Percentiles rank a stretch among this genome's conserved stretches.
These are phyloP conservation scores for Eremothecium sinecaudum DNA, from an alignment of 1,139 yeast species.

Conservation along the genomic window DNA sequence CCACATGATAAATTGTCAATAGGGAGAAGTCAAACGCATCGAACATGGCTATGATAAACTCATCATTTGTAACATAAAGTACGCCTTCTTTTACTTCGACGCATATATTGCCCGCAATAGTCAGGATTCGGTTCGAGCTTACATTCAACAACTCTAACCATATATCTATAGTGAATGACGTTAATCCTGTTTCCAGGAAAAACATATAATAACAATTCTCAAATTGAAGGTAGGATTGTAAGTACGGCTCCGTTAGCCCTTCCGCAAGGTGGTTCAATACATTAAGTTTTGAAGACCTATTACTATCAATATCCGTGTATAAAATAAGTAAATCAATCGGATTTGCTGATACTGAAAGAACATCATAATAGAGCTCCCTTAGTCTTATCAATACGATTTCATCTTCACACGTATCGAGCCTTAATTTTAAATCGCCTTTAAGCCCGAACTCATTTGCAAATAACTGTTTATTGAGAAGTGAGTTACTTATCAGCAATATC, in stretches of 20 bases:
- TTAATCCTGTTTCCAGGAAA: conserved; percentile 5
- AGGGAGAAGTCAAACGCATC: conserved; percentile 23
- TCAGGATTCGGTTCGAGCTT: conserved; percentile 22
- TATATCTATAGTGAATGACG: conserved; percentile 15
- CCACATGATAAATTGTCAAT: conserved; percentile 15
- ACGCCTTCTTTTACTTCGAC: conserved; percentile 24
- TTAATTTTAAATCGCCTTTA: conserved; percentile 9
- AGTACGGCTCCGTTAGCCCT: conserved; percentile 13
- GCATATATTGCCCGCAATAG: conserved; percentile 18
- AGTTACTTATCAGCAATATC: conserved; percentile 13
- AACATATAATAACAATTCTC: conserved; percentile 19
- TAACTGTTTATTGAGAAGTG: conserved; percentile 16
- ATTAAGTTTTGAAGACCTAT: conserved; percentile 6
- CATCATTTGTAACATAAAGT: conserved; percentile 25
- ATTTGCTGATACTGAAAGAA: conserved; percentile 13
- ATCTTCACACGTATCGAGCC: conserved; percentile 3
- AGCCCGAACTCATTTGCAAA: conserved; percentile 10
- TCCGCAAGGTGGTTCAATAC: conserved; percentile 15
- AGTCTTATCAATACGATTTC: conserved; percentile 4
- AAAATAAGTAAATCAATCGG: conserved; percentile 15
- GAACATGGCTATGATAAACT: conserved; percentile 22
- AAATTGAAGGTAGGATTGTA: conserved; percentile 19
- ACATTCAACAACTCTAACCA: conserved; percentile 19
- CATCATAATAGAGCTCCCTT: conserved; percentile 11
- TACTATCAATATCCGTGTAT: conserved; percentile 10